Conservation (phyloP, 2,329 filamentous ascomycete species). For the Venturia pyrina region DNA sequence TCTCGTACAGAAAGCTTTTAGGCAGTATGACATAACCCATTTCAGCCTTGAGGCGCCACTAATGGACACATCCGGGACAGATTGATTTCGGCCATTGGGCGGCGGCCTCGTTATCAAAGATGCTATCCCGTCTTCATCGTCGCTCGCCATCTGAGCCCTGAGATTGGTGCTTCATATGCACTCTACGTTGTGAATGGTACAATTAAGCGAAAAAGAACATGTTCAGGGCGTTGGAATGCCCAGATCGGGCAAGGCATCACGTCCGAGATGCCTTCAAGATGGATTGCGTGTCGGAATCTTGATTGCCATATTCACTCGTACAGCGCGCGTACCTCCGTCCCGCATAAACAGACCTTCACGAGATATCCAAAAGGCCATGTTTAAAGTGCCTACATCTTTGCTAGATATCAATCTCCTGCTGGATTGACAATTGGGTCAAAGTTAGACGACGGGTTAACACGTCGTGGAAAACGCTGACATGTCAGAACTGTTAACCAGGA, state of each 20-base stretch:
- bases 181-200: not conserved
- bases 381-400: not conserved
- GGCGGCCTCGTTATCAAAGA: not conserved
- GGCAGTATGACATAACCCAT: not conserved
- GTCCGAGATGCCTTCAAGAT: not conserved
- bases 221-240: not conserved
- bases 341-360: not conserved
- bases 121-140: not conserved
- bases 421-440: not conserved
- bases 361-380: not conserved
- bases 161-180: not conserved
- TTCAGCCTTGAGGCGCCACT: not conserved
- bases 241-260: too few species aligned
- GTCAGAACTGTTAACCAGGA: not conserved
- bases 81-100: not conserved
- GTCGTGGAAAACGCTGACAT: not conserved
- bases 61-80: not conserved
- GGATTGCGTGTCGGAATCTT: not conserved
- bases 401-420: not conserved
- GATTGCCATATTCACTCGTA: not conserved
- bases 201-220: not conserved
- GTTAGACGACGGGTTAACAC: not conserved
- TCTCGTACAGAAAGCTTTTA: not conserved
- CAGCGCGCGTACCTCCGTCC: not conserved
- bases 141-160: not conserved